Base-by-base conservation (phyloP, 257 asterid genomes). In the Solanum chaucha region DNA sequence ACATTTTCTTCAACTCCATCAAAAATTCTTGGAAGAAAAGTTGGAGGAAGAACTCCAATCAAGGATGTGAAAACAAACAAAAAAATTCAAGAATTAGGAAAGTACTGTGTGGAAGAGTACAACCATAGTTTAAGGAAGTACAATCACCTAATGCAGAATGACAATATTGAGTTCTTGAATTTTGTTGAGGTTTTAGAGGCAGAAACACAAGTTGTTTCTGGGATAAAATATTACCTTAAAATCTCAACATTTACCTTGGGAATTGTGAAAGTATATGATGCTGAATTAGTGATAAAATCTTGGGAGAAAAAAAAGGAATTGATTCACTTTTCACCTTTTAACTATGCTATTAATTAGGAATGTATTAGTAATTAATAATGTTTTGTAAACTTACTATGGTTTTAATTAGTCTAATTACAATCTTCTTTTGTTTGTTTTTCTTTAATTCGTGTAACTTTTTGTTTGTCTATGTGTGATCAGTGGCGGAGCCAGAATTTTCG, bases 141-240 rank as follows among this genome's bases (percentile, higher is more conserved):
- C 85, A 10, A 36, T 3, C 44, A 83, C 0, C 12, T 19, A 24
- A 10, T 46, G 67, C 83, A 48, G n/a, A 20, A 32, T 2, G 46
- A 40, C n/a, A 36, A 51, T 13, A 6, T 32, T 1, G 75, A 28
- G 6, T 64, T 41, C 0, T 44, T 90, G 38, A 36, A 13, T 6
- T 95, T 94, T 88, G 58, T 90, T 4, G 77, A 88, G 75, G 98
- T 95, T 55, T 92, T 92, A 74, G 93, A 86, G 74, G 98, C 96
- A 8, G 92, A 94, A 91, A 89, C 89, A 28, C 98, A 95, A 88
- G 98, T 95, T 34, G 96, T 95, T 58, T 83, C 96, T 32, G 97
- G 98, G 17, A 88, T 93, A 26, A 95, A 95, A 55, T 94, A 94
- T 85, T 94, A 93, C 86, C 92, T 95, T 51, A 92, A 88, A 89